These are phyloP conservation scores for Wickerhamomyces mucosus DNA, from an alignment of 805 yeast species.

Conservation along the genomic window DNA sequence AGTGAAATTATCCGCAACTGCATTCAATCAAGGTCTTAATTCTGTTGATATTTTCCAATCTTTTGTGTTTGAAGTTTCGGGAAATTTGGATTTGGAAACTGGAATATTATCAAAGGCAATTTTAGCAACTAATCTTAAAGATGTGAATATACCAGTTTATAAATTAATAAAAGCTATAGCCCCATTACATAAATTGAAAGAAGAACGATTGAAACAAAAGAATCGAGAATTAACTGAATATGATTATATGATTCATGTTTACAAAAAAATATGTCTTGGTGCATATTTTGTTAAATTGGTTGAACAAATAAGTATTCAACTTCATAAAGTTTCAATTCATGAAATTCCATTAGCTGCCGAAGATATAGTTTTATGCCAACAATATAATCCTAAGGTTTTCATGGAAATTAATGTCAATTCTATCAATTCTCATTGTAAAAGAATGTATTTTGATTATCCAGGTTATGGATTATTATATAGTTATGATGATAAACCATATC, in stretches of 20 bases:
- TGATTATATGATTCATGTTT: conserved; percentile 6
- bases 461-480: conserved; percentile 37
- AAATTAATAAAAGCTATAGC: conserved; percentile 5
- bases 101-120: conserved; percentile 13
- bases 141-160: conserved; percentile 10
- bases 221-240: conserved; percentile 4
- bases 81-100: conserved; percentile 9
- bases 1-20: conserved; percentile 7
- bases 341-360: conserved; percentile 16
- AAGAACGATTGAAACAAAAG: background rate
- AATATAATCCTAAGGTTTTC: conserved; percentile 16
- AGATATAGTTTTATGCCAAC: conserved; percentile 11
- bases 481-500: conserved; percentile 33
- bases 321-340: conserved; percentile 11
- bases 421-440: conserved; percentile 15
- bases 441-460: conserved; percentile 27
- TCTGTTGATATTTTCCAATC: conserved; percentile 14
- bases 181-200: background rate
- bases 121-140: conserved; percentile 12
- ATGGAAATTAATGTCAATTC: conserved; percentile 15
- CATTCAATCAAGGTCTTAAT: conserved; percentile 12
- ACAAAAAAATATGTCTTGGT: conserved; percentile 5
- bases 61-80: conserved; percentile 10
- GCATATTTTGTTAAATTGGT: conserved; percentile 10
- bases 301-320: conserved; percentile 10